These are phyloP conservation scores for Syncephalis fuscata DNA, from an alignment of 371 early-diverging fungal genomes.

Conservation along the genomic window DNA sequence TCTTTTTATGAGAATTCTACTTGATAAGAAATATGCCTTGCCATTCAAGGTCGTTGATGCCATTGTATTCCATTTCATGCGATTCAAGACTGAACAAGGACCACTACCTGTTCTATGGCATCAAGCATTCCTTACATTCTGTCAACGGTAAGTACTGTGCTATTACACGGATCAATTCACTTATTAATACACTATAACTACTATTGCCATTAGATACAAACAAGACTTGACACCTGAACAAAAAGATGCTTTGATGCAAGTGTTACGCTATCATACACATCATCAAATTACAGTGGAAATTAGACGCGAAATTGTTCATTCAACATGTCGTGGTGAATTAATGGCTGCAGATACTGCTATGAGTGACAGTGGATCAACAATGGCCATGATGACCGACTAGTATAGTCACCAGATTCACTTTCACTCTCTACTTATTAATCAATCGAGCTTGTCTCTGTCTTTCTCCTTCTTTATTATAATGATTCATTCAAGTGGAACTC, in stretches of 20 bases:
- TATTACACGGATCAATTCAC: not conserved
- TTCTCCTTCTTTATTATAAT: too few relatives aligned
- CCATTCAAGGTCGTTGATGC: conserved; percentile 93
- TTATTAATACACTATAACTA: not conserved
- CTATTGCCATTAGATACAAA: conserved; percentile 61
- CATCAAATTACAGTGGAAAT: conserved; percentile 79
- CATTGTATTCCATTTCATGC: conserved; percentile 83
- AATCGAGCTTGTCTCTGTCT: too few relatives aligned
- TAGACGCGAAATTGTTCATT: conserved; percentile 62
- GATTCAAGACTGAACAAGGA: conserved; percentile 67
- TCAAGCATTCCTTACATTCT: conserved; percentile 86
- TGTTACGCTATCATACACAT: conserved; percentile 65
- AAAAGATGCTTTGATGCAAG: conserved; percentile 72
- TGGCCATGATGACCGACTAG: not conserved
- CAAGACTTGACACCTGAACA: conserved; percentile 87
- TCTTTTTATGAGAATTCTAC: conserved; percentile 83
- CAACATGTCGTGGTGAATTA: conserved; percentile 44
- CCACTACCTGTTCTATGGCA: conserved; percentile 96
- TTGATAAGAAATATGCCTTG: conserved; percentile 96
- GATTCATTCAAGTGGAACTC: too few relatives aligned
- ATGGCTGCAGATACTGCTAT: conserved; percentile 10
- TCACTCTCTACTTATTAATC: too few relatives aligned
- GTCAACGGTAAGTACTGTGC: conserved; percentile 55
- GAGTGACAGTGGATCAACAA: not conserved
- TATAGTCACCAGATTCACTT: too few relatives aligned